phyloP scores from a whole-genome alignment of 192 early-diverging fungal genomes.

The Linnemannia zychae region DNA sequence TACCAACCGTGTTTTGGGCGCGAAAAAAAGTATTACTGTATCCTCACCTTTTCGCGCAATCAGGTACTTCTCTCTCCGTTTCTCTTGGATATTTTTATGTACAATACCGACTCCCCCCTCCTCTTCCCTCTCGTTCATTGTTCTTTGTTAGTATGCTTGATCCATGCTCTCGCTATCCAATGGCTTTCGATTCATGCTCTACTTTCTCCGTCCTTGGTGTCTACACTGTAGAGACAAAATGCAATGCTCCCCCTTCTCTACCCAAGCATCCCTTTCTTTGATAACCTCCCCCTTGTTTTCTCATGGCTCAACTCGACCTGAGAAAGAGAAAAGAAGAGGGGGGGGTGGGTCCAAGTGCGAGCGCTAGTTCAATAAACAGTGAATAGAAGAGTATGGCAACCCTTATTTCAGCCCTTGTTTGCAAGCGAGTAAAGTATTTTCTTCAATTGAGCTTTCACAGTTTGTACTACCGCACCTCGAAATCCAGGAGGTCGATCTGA shows the following conservation, averaged over 20 bases:
- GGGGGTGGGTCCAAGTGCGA: too few species aligned
- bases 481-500: constrained; percentile 5
- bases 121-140: not conserved
- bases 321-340: too few species aligned
- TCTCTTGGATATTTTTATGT: too few species aligned
- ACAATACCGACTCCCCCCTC: not conserved
- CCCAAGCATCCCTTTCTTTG: constrained; percentile 1
- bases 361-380: too few species aligned
- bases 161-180: not conserved
- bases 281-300: not conserved
- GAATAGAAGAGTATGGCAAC: too few species aligned
- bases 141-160: not conserved
- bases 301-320: not conserved
- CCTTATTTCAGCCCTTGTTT: not conserved
- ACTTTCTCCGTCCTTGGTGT: not conserved
- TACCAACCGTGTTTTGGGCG: too few species aligned
- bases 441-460: not conserved
- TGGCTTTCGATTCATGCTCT: not conserved
- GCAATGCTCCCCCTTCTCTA: not conserved
- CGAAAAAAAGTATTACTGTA: too few species aligned
- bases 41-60: too few species aligned
- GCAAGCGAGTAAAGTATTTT: not conserved
- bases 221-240: not conserved
- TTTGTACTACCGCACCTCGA: constrained; percentile 4
- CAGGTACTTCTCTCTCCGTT: too few species aligned